phyloP scores from a whole-genome alignment of 2,329 filamentous ascomycete species.

The Endothia cerciana region DNA sequence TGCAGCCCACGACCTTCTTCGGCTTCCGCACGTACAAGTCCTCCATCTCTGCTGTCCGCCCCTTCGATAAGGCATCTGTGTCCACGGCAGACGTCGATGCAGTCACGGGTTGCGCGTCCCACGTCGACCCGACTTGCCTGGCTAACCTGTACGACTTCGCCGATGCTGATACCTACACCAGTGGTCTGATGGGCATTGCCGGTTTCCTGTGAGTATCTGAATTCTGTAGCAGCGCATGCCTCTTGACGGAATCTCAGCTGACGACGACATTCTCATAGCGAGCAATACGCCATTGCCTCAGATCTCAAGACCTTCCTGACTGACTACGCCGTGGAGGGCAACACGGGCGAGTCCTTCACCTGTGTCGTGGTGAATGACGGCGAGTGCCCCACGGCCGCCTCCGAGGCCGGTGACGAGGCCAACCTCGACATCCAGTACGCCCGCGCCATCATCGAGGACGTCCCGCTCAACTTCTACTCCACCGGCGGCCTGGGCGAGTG shows the following conservation, averaged over 20 bases:
- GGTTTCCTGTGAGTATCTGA: constrained; percentile 24
- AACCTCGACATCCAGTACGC: constrained; percentile 58
- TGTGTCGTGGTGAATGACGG: constrained; percentile 47
- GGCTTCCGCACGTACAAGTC: constrained; percentile 27
- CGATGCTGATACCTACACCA: constrained; percentile 40
- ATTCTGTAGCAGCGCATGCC: background rate
- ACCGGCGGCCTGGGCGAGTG: constrained; percentile 28
- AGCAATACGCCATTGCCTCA: constrained; percentile 40
- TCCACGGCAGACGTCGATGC: constrained; percentile 13
- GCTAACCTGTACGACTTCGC: constrained; percentile 52
- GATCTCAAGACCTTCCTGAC: constrained; percentile 36
- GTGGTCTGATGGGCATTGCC: constrained; percentile 23
- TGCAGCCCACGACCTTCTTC: constrained; percentile 30
- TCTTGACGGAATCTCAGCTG: constrained; percentile 35
- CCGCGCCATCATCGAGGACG: constrained; percentile 35
- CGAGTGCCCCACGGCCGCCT: constrained; percentile 40
- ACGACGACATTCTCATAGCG: constrained; percentile 51
- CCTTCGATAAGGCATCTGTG: constrained; percentile 6
- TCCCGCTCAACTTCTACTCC: constrained; percentile 38
- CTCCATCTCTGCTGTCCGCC: constrained; percentile 11
- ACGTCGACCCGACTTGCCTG: constrained; percentile 48
- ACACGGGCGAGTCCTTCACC: constrained; percentile 47
- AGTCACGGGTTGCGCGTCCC: constrained; percentile 34
- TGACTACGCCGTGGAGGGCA: constrained; percentile 15
- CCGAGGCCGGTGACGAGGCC: constrained; percentile 53